Evolutionary conservation across 1,139 yeast species (phyloP).

Genomic region (Saccharomyces hybrid): DNA sequence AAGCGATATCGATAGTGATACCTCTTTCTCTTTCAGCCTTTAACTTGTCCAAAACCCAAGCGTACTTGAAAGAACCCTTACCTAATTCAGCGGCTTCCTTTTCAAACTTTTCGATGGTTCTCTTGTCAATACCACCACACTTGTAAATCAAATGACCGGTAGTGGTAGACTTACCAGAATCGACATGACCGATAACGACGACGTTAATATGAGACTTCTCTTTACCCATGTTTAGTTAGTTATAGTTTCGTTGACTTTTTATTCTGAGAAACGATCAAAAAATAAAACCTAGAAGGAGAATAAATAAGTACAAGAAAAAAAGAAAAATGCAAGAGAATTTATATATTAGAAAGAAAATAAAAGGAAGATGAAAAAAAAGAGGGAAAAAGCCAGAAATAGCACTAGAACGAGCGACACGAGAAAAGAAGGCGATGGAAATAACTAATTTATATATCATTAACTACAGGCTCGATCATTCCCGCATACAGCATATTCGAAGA

Average conservation of each 20-base stretch:
- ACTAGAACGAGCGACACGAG: background rate
- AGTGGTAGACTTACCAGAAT: constrained; percentile 96
- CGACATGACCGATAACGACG: constrained; percentile 99
- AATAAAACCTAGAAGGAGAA: background rate
- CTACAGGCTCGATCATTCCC: background rate
- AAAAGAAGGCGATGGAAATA: background rate
- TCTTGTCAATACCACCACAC: constrained; percentile 91
- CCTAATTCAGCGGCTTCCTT: constrained; percentile 98
- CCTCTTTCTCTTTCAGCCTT: constrained; percentile 42
- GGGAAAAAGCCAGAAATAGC: background rate
- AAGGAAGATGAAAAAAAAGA: background rate
- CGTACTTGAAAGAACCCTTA: constrained; percentile 98
- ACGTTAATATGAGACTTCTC: constrained; percentile 94
- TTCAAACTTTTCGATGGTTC: constrained; percentile 98
- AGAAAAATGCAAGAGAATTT: background rate
- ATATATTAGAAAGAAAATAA: background rate
- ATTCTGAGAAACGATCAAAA: background rate
- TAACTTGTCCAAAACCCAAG: constrained; percentile 92
- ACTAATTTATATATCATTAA: constrained; percentile 2
- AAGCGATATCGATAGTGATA: too few species aligned
- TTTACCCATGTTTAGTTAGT: constrained; percentile 49
- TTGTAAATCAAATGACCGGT: constrained; percentile 97
- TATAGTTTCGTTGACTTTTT: constrained; percentile 6
- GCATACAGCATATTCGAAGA: background rate
- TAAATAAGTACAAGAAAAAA: background rate